phyloP scores from a whole-genome alignment of 371 early-diverging fungal genomes.

The Lichtheimia ornata region DNA sequence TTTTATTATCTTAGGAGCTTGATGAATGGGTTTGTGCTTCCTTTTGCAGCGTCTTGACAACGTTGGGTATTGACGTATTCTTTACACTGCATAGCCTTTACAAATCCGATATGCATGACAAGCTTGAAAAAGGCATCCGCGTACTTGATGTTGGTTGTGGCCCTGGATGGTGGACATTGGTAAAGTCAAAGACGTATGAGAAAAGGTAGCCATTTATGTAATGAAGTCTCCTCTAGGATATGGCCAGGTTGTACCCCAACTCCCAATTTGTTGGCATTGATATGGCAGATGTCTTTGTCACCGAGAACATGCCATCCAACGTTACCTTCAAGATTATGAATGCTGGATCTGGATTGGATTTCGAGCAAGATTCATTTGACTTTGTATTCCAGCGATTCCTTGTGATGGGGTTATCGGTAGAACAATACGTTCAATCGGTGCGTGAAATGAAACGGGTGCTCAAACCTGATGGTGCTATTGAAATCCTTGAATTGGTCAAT shows the following conservation, averaged over 20 bases:
- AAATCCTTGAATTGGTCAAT: constrained; percentile 43
- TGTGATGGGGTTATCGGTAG: constrained; percentile 42
- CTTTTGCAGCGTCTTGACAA: neutral
- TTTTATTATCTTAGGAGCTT: constrained; percentile 3
- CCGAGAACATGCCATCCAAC: constrained; percentile 27
- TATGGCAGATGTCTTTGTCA: constrained; percentile 43
- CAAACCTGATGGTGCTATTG: constrained; percentile 40
- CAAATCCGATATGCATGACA: constrained; percentile 42
- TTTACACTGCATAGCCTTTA: constrained; percentile 21
- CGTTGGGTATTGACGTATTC: too few relatives aligned
- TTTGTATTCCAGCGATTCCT: constrained; percentile 52
- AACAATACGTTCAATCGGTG: constrained; percentile 31
- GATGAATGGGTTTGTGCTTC: constrained; percentile 6
- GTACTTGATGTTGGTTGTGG: constrained; percentile 53
- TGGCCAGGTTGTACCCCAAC: constrained; percentile 44
- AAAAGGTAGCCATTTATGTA: neutral
- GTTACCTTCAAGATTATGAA: constrained; percentile 33
- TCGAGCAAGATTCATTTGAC: constrained; percentile 40
- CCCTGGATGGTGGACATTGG: constrained; percentile 50
- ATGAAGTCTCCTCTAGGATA: constrained; percentile 27
- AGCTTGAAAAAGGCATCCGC: constrained; percentile 33
- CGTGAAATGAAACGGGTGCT: constrained; percentile 45
- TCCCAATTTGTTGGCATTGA: constrained; percentile 49
- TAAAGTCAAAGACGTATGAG: constrained; percentile 1
- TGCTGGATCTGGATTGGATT: constrained; percentile 33